Base-by-base conservation (phyloP, 768 basidiomycete species). In the Auriscalpium orientale region DNA sequence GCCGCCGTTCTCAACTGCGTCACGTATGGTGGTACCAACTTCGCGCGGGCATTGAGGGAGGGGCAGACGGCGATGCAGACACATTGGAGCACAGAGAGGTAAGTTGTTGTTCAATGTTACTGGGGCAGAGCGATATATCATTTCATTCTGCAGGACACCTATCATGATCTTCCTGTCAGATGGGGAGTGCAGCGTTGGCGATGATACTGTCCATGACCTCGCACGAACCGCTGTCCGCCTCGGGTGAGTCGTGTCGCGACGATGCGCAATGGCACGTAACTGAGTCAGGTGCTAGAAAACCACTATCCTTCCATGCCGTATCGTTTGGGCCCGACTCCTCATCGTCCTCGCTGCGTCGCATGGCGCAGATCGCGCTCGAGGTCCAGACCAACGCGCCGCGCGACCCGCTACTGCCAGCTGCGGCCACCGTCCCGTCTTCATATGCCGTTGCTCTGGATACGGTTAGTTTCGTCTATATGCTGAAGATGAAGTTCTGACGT, bases 91-190 rank as follows among this genome's bases (percentile, higher is more conserved):
- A 73, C 74, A 0, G 78, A 82, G 55, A 70, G 78, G 82, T 77
- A 51, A 33, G 57, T 28, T 0, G 12, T 46, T 5, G 3, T 5
- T 15, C 28, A n/a, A n/a, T n/a, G n/a, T n/a, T n/a, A n/a, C n/a
- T n/a, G n/a, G n/a, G n/a, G n/a, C n/a, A n/a, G n/a, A n/a, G n/a
- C n/a, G n/a, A n/a, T n/a, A n/a, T n/a, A 60, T 20, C n/a, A n/a
- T n/a, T n/a, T n/a, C n/a, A n/a, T 56, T 13, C 55, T 43, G 20
- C 55, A 79, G 80, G 47, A 66, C 72, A 2, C 80, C 82, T 0
- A 72, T 82, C 6, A 67, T 83, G 15, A 74, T 83, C 50, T 84
- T 83, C 66, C 69, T 82, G 8, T 83, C 82, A 2, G 82, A 81
- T 55, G 82, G 82, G 1, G 74, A 80, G 67, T 77, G 77, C 47